Conservation (phyloP, 2,329 filamentous ascomycete genomes). For the Malbranchea cinnamomea region DNA sequence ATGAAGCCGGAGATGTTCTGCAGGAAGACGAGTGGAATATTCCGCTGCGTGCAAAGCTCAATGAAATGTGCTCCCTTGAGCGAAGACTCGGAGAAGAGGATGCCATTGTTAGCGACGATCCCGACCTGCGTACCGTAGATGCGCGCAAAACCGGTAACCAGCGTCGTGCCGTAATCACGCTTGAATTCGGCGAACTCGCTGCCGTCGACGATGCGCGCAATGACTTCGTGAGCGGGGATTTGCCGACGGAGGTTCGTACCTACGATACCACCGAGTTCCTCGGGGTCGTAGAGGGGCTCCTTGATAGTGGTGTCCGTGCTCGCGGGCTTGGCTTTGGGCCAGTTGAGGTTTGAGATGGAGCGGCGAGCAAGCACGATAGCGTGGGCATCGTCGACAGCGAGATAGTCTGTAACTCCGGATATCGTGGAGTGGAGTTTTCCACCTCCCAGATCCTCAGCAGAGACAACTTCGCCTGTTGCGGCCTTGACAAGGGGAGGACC, state of each 20-base stretch:
- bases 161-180: constrained; percentile 69
- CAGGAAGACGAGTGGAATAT: constrained; percentile 79
- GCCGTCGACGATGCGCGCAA: constrained; percentile 82
- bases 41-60: constrained; percentile 79
- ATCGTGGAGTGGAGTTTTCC: constrained; percentile 80
- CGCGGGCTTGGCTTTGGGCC: constrained; percentile 41
- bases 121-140: constrained; percentile 86
- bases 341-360: constrained; percentile 80
- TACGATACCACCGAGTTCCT: constrained; percentile 76
- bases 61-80: constrained; percentile 96
- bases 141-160: constrained; percentile 80
- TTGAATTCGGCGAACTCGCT: constrained; percentile 92
- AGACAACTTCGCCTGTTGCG: constrained; percentile 84
- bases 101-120: constrained; percentile 91
- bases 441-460: constrained; percentile 78
- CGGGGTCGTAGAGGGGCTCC: constrained; percentile 65
- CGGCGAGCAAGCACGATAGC: constrained; percentile 73
- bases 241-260: constrained; percentile 79
- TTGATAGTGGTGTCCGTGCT: constrained; percentile 32
- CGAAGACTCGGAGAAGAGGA: constrained; percentile 76
- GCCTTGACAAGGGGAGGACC: constrained; percentile 91
- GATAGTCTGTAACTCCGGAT: constrained; percentile 87
- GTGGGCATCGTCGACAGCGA: constrained; percentile 87
- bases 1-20: constrained; percentile 98
- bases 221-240: constrained; percentile 76